Percentiles rank a stretch among this genome's conserved stretches.
These are phyloP conservation scores for Tuber umbilicatum DNA, from an alignment of 495 filamentous ascomycete genomes.

Conservation along the genomic window DNA sequence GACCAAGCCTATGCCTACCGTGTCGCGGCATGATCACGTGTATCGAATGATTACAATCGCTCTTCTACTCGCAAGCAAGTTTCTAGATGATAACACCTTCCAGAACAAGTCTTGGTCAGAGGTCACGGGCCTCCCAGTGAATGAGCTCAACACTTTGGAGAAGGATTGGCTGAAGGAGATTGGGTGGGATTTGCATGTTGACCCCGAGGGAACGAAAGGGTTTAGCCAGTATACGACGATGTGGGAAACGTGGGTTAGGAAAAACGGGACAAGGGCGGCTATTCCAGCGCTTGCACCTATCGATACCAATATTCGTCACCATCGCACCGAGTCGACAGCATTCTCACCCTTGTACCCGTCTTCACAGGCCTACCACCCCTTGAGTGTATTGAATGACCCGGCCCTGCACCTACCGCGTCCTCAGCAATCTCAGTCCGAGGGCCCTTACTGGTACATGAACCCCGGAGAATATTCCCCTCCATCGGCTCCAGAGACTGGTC, in stretches of 20 bases:
- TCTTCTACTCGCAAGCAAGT: conserved; percentile 91
- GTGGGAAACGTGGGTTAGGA: conserved; percentile 73
- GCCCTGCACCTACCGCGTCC: background rate
- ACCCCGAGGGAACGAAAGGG: conserved; percentile 72
- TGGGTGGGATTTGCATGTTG: conserved; percentile 79
- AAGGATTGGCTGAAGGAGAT: conserved; percentile 84
- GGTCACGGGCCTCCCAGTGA: conserved; percentile 83
- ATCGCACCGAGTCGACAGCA: conserved; percentile 23
- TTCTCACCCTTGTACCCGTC: background rate
- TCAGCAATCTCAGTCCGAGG: background rate
- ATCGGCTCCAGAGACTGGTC: conserved; percentile 62
- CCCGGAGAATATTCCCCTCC: conserved; percentile 56
- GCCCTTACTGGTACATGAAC: background rate
- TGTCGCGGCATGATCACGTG: conserved; percentile 55
- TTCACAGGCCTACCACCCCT: background rate
- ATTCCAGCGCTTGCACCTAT: conserved; percentile 61
- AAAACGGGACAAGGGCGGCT: conserved; percentile 53
- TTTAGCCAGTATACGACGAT: conserved; percentile 74
- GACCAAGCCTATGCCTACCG: conserved; percentile 59
- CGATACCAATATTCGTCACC: conserved; percentile 56
- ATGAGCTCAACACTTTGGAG: conserved; percentile 84
- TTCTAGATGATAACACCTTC: conserved; percentile 97
- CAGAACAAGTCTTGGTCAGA: conserved; percentile 99
- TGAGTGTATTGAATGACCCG: background rate
- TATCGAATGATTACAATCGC: conserved; percentile 87